These are phyloP conservation scores for Cylindricascospora bacillispora DNA, from an alignment of 1,139 yeast species.

Conservation along the genomic window DNA sequence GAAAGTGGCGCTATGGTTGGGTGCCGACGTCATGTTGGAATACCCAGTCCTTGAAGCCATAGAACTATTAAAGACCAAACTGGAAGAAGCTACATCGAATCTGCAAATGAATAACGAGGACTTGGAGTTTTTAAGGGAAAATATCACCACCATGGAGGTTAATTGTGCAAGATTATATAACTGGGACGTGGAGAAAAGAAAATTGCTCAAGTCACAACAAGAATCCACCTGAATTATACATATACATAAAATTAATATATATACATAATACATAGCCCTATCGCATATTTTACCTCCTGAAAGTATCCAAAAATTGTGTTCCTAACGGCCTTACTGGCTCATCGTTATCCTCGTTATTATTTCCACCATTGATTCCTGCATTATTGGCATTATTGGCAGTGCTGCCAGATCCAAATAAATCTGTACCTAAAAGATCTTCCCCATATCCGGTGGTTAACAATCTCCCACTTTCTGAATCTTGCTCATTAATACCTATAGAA, in stretches of 20 bases:
- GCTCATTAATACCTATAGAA: not conserved
- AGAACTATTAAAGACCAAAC: conserved; percentile 49
- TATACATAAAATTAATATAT: too few species aligned
- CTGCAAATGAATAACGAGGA: conserved; percentile 62
- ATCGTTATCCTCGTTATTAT: conserved; percentile 15
- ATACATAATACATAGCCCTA: too few species aligned
- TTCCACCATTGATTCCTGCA: too few species aligned
- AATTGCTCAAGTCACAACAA: too few species aligned
- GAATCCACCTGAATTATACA: too few species aligned
- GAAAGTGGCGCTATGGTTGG: conserved; percentile 79
- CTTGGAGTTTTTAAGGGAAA: conserved; percentile 76
- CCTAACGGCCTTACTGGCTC: conserved; percentile 25
- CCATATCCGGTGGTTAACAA: conserved; percentile 17
- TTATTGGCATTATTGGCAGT: conserved; percentile 2
- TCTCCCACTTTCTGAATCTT: not conserved
- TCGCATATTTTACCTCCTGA: conserved; percentile 18
- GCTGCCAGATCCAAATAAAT: conserved; percentile 23
- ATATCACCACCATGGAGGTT: conserved; percentile 95
- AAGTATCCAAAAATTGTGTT: conserved; percentile 23
- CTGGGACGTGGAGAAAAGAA: conserved; percentile 86
- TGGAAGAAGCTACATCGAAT: conserved; percentile 49
- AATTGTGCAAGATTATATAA: conserved; percentile 91
- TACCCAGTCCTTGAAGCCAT: conserved; percentile 84
- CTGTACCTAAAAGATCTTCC: conserved; percentile 21
- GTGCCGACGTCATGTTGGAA: conserved; percentile 96